Base-by-base conservation (phyloP, 2,329 filamentous ascomycete species). In the Aspergillus sp. region DNA sequence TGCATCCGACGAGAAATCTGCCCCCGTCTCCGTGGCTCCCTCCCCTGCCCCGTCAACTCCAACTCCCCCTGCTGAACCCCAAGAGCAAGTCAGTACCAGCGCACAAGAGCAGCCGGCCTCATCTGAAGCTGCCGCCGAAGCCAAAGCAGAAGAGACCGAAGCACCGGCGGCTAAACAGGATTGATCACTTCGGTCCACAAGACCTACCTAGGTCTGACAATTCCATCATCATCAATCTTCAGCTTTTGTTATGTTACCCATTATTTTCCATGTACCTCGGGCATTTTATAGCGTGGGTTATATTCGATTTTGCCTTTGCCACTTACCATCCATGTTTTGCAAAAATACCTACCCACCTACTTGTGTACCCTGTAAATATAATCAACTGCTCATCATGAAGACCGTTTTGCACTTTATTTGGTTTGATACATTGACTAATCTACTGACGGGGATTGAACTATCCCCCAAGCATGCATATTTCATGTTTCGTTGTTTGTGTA, bases 241-340 rank as follows among this genome's bases (percentile, higher is more conserved):
- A 32, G 10, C 4, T 32, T 12, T 5, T 36, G 4, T 13, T 32
- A 12, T 10, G 30, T 32, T 36, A 36, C 32, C 32, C 32, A 36
- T 48, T 49, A 25, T 56, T 36, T 41, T 45, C 58, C 21, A 53
- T 56, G 52, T 54, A 39, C 39, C 7, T 59, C 54, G 48, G 57
- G 65, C 65, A 67, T 63, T 45, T 60, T 62, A 60, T 60, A 64
- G 59, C 62, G 61, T 53, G 61, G 62, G 48, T 55, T 59, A 21
- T 57, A 36, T 2, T 45, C 41, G 19, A 13, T 45, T 45, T 45
- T 23, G 23, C 2, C 19, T 45, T 23, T 45, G 28, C 28, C 32
- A 13, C 12, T 36, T 36, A 13, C 32, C 32, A 36, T 36, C 19
- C 41, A 13, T 45, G 41, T 45, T n/a, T 23, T 45, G 32, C 32